Evolutionary conservation across 2,329 filamentous ascomycete genomes (phyloP).

Genomic region (Sclerotinia sclerotiorum): DNA sequence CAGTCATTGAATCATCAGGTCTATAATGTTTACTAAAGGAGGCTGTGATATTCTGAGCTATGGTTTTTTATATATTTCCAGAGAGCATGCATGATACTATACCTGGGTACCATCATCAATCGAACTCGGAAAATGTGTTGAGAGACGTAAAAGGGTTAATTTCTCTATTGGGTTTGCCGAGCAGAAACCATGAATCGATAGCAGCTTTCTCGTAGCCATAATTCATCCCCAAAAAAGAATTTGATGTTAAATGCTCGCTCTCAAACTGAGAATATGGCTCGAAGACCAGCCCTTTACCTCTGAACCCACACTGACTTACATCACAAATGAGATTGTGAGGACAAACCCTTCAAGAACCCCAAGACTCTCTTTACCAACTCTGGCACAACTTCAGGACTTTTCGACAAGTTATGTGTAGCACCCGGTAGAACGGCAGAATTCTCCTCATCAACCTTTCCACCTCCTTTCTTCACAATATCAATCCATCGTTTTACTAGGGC

Average conservation of each 20-base stretch:
- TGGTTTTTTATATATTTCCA: neutral
- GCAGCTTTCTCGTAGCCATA: neutral
- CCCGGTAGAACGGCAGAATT: slow-evolving; percentile 50
- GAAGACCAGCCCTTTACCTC: too few relatives aligned
- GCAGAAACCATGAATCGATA: neutral
- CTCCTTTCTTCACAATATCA: slow-evolving; percentile 44
- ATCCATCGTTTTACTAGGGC: slow-evolving; percentile 52
- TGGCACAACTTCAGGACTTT: slow-evolving; percentile 47
- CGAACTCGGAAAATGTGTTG: neutral
- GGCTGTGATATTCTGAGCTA: too few relatives aligned
- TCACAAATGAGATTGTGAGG: slow-evolving; percentile 10
- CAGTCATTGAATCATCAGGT: neutral
- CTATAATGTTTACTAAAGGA: neutral
- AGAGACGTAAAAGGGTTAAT: neutral
- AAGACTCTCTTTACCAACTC: slow-evolving; percentile 52
- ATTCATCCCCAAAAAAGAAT: neutral
- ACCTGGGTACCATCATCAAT: neutral
- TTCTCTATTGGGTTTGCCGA: too few relatives aligned
- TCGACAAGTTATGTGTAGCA: slow-evolving; percentile 53
- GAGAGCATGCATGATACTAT: neutral
- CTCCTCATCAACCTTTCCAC: slow-evolving; percentile 49
- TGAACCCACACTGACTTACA: neutral
- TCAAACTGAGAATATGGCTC: neutral
- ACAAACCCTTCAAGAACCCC: slow-evolving; percentile 46
- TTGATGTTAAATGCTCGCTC: neutral